Percentiles rank a stretch among this genome's conserved stretches.
phyloP scores from a whole-genome alignment of 768 basidiomycete genomes.

The Mycena vulgaris region DNA sequence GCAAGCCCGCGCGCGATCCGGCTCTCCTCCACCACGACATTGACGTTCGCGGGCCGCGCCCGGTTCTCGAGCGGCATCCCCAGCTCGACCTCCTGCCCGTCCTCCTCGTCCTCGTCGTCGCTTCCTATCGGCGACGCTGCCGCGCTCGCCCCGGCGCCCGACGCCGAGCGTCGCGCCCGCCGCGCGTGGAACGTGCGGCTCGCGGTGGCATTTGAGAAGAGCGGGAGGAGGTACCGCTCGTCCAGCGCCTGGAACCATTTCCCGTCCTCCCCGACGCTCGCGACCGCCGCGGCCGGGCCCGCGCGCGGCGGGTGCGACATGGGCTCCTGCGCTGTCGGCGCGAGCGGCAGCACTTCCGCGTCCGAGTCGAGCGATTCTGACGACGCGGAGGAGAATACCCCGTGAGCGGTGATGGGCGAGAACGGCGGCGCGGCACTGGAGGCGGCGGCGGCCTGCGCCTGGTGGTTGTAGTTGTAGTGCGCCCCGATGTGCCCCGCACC shows the following conservation, averaged over 20 bases:
- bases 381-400: slow-evolving; percentile 78
- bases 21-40: slow-evolving; percentile 58
- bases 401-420: slow-evolving; percentile 41
- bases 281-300: slow-evolving; percentile 9
- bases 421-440: slow-evolving; percentile 28
- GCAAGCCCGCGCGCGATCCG: slow-evolving; percentile 74
- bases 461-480: slow-evolving; percentile 83
- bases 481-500: slow-evolving; percentile 60
- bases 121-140: slow-evolving; percentile 51
- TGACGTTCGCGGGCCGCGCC: slow-evolving; percentile 54
- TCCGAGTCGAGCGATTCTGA: slow-evolving; percentile 87
- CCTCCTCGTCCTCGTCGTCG: slow-evolving; percentile 51
- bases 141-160: slow-evolving; percentile 43
- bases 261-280: slow-evolving; percentile 72
- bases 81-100: slow-evolving; percentile 39
- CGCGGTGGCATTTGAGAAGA: slow-evolving; percentile 94
- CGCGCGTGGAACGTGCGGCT: slow-evolving; percentile 90
- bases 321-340: slow-evolving; percentile 56
- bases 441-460: slow-evolving; percentile 43
- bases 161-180: slow-evolving; percentile 67
- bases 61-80: slow-evolving; percentile 49
- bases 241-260: slow-evolving; percentile 98
- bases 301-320: slow-evolving; percentile 42
- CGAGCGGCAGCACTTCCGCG: slow-evolving; percentile 85
- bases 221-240: slow-evolving; percentile 92